Evolutionary conservation across 1,284 basidiomycete genomes (phyloP), one percentile per base, ranked within the genome.

Genomic region (Butyriboletus appendiculatus): DNA sequence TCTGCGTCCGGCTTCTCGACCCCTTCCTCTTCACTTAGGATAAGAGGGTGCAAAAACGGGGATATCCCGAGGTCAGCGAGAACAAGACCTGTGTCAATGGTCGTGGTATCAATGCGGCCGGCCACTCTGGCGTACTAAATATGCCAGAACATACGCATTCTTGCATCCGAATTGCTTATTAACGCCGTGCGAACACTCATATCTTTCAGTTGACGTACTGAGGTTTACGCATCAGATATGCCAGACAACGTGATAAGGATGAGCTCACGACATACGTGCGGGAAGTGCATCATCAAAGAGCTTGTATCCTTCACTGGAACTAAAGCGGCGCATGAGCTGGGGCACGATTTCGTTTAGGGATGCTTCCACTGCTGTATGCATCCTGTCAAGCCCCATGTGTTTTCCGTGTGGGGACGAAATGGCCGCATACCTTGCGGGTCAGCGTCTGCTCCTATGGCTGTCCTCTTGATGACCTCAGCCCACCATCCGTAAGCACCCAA

Each of bases 391-490:
- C 30, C 47, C 46, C 58, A 63, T 51, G 59, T 55, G 55, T 55
- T 45, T 57, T 47, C 20, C 61, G 75, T 55, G 58, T 41, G 66
- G 58, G 59, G 22, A 46, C 45, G 45, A 56, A 52, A 55, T 28
- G 52, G 48, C 33, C 10, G 49, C 48, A 50, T 52, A 85, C 87
- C 77, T 62, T 72, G 61, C 46, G 75, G 65, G 67, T 85, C 75
- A 11, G 84, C 88, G 4, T 87, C 88, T 41, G 89, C 88, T 7
- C 82, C 86, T 5, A 89, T 64, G 22, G 88, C 90, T 39, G 89
- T 92, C 53, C 80, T 72, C 48, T 73, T 75, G 58, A 92, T 84
- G 42, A 92, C 88, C 58, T 88, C 85, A 28, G 72, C 68, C 89
- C 89, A 92, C 88, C 88, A 92, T 6, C 64, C 69, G 38, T 77